Base-by-base conservation (phyloP, 768 basidiomycete species). In the Termitomyces sp. region DNA sequence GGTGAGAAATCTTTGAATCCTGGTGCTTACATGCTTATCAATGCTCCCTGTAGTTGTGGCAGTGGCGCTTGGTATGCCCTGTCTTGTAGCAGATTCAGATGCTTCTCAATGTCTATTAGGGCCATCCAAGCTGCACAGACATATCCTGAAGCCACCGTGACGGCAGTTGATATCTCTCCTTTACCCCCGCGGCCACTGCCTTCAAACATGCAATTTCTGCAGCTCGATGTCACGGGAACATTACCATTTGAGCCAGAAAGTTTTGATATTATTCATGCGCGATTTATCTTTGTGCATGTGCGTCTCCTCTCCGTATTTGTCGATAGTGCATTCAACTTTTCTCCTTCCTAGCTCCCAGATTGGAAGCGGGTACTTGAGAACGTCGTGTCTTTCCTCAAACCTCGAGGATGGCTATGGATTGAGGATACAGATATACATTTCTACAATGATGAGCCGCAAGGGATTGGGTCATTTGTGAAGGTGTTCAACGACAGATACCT, bases 351-450 rank as follows among this genome's bases (percentile, higher is more conserved):
- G 47, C 47, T 48, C 34, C 48, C 48, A 4, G 24, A 26, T 38
- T 49, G 48, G 48, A 38, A 49, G 5, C 24, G 28, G n/a, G 26
- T 51, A 15, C 19, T 55, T 2, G 41, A 44, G 45, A 42, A 54
- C 5, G 24, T 54, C 3, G 22, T 46, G 12, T 14, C 57, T 11
- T 14, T 54, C 8, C 35, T 58, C 17, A 58, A 47, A 45, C 49
- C 53, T 41, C 30, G 41, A 26, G 53, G 57, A 17, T 58, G 53
- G 53, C 44, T 58, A 10, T 58, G 34, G 47, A 42, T 58, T 4
- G 53, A 58, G 24, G 57, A 58, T 8, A 26, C 34, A 6, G 53
- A 54, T n/a, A 10, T 42, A 1, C 5, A 45, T 15, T 21, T 51
- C 15, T 55, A 51, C 14, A 26, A 54, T 12, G 44, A 58, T 30